Conservation (phyloP, 768 basidiomycete genomes). For the Tricholoma hemisulphureum region DNA sequence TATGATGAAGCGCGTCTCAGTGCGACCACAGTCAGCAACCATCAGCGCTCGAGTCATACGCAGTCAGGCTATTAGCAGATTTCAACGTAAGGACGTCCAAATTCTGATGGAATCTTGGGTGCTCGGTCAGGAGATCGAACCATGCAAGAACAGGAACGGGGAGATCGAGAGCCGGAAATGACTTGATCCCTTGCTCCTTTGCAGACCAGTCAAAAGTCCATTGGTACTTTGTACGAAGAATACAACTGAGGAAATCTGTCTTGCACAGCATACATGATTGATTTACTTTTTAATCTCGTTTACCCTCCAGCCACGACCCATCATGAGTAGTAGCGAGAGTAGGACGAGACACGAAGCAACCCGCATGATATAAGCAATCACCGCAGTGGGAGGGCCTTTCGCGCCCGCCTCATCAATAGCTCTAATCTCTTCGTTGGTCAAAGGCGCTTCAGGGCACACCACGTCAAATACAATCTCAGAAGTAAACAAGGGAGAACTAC, state of each 20-base stretch:
- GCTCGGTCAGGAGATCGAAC: too few species aligned
- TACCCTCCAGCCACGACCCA: too few species aligned
- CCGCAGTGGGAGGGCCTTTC: conserved; percentile 41
- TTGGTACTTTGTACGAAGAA: too few species aligned
- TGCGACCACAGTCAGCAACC: background rate
- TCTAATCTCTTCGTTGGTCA: conserved; percentile 57
- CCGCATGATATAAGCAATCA: background rate
- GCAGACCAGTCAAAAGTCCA: too few species aligned
- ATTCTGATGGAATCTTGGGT: too few species aligned
- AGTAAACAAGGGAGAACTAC: conserved; percentile 6
- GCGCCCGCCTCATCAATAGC: conserved; percentile 66
- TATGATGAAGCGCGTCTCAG: conserved; percentile 10
- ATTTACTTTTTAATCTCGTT: too few species aligned
- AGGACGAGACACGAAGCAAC: background rate
- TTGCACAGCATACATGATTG: too few species aligned
- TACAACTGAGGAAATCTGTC: too few species aligned
- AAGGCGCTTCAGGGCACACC: conserved; percentile 34
- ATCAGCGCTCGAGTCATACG: background rate
- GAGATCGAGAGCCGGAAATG: too few species aligned
- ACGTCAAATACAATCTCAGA: background rate
- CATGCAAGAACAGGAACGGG: too few species aligned
- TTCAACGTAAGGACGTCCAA: too few species aligned
- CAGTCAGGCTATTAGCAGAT: background rate
- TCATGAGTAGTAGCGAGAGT: background rate
- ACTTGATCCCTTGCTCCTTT: too few species aligned